phyloP scores from a whole-genome alignment of 208 protist genomes.

The Acanthamoeba castellanii region DNA sequence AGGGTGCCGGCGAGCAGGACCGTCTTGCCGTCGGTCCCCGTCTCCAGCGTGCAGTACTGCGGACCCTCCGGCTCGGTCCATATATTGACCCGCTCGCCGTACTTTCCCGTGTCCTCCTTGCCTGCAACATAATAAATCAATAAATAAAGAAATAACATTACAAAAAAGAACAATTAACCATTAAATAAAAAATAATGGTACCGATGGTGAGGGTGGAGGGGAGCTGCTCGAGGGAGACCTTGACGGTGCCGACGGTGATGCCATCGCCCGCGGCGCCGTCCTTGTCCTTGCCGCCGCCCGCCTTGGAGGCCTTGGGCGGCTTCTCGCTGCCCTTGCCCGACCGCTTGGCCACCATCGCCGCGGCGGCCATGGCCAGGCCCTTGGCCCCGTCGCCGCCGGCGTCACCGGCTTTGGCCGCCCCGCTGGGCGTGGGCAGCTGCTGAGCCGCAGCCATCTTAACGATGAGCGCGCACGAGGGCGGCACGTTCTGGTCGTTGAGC shows the following conservation, averaged over 20 bases:
- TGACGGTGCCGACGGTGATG: too few species aligned
- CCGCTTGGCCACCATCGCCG: not conserved
- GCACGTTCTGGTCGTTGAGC: not conserved
- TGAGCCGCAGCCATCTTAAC: not conserved
- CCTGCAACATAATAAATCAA: too few species aligned
- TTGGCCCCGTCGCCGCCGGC: not conserved
- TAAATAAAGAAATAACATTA: too few species aligned
- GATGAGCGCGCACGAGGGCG: not conserved
- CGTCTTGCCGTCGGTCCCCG: not conserved
- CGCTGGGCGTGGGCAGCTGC: not conserved
- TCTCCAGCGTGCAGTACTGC: too few species aligned
- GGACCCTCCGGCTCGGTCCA: too few species aligned
- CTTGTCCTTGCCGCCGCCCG: not conserved
- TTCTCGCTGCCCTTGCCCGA: not conserved
- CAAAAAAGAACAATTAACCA: too few species aligned
- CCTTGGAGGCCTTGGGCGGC: not conserved
- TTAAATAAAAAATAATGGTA: too few species aligned
- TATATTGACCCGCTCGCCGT: too few species aligned
- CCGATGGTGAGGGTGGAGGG: too few species aligned
- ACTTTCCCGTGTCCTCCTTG: too few species aligned
- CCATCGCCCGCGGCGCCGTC: too few species aligned
- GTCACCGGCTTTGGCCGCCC: not conserved
- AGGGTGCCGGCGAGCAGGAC: conserved; percentile 5
- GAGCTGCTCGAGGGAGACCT: too few species aligned
- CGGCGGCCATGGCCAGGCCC: not conserved